Evolutionary conservation across 2,329 filamentous ascomycete species (phyloP).

Genomic region (Claviceps humidiphila): DNA sequence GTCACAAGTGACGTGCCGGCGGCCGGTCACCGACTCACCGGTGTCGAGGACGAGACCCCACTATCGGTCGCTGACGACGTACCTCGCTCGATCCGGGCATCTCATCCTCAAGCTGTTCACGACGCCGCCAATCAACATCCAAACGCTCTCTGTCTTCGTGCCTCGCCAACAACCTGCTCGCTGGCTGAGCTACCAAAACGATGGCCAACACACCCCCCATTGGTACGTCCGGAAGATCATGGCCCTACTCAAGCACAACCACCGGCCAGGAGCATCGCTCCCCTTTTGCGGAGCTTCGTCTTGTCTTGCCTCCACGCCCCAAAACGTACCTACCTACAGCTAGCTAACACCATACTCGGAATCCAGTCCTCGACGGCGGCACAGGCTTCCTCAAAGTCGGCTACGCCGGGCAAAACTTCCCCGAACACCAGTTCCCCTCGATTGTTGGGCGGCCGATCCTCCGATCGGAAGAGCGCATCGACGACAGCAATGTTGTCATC

Average conservation of each 20-base stretch:
- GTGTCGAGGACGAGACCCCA: conserved; percentile 9
- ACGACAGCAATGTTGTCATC: conserved; percentile 48
- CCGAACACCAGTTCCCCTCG: conserved; percentile 95
- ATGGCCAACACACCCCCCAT: conserved; percentile 43
- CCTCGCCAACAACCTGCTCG: background rate
- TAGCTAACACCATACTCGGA: conserved; percentile 2
- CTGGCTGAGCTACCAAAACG: conserved; percentile 15
- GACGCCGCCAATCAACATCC: conserved; percentile 6
- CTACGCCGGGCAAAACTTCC: conserved; percentile 98
- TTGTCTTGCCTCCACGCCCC: background rate
- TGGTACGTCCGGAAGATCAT: conserved; percentile 25
- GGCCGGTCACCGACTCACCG: too few species aligned
- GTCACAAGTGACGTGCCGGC: too few species aligned
- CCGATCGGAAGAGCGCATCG: conserved; percentile 75
- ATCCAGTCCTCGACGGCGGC: conserved; percentile 90
- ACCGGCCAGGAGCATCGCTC: background rate
- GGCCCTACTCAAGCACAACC: background rate
- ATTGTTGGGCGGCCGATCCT: conserved; percentile 97
- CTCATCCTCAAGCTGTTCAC: background rate
- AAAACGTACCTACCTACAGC: background rate
- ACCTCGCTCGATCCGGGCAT: background rate
- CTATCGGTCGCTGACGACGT: conserved; percentile 6
- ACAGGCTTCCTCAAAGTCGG: conserved; percentile 99
- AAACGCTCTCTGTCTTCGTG: background rate
- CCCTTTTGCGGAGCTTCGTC: background rate